Base-by-base conservation (phyloP, 352 stramenopile species). In the Phytophthora rubi region DNA sequence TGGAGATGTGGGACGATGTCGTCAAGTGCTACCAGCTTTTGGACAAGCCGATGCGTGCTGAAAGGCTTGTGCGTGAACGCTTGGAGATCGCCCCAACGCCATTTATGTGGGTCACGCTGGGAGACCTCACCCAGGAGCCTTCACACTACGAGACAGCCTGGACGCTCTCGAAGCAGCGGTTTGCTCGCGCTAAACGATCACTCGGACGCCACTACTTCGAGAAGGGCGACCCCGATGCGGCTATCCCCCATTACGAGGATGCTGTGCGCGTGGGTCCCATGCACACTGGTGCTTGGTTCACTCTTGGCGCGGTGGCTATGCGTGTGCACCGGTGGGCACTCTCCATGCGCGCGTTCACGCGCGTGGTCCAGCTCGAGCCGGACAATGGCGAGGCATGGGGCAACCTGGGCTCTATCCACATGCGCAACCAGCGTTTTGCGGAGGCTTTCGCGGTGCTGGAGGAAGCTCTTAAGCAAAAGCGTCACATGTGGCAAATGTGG, bases 1-100 rank as follows among this genome's bases (percentile, higher is more conserved):
- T 99, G 12, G 92, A 98, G 62, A 92, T 98, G 63, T 99, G 96
- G 96, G 96, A 99, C 77, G 93, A 98, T 65, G 93, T 98, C 12
- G 94, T 98, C 7, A 94, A 98, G 73, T 99, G 96, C 73, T 98
- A 98, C 77, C 89, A 94, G 69, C 75, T 97, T 39, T 76, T 98
- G 18, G 95, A 98, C 60, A 96, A 98, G 71, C 85, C 90, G 2
- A 93, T 86, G 55, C 91, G 89, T 57, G 96, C 97, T 10, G 86
- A 98, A 71, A 86, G 92, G 53, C 81, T 99, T 44, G 92, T 98
- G 18, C 84, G 90, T 8, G 86, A 94, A 65, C 83, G 93, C 1
- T 75, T 99, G 28, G 77, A 72, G 16, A 82, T 98, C 26, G 81
- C 77, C 21, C 86, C 90, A 42, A 98, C 95, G 18, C 95, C 97